Base-by-base conservation (phyloP, 2,329 filamentous ascomycete species). In the Ascochyta clinopodiicola region DNA sequence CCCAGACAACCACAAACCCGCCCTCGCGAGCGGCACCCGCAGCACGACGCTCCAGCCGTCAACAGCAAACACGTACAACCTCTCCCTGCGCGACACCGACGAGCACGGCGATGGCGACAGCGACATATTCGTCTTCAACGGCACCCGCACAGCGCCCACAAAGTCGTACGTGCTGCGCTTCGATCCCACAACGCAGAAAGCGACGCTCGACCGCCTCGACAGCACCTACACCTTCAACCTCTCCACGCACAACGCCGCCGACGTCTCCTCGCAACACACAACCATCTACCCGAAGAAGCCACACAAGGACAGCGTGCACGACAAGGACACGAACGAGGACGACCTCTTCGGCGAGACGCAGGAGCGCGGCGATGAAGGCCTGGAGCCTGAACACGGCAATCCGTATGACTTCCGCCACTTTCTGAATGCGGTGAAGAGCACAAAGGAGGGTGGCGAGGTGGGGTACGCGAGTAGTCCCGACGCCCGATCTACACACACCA, bases 221-320 rank as follows among this genome's bases (percentile, higher is more conserved):
- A 89, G 88, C n/a, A 87, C 88, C 35, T 89, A 96, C 76, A 88
- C 91, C 68, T 93, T 96, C 88, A 97, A 96, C 74, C 78, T 96
- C 83, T 51, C 86, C 86, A 13, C 90, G 89, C 2, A 84, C 43
- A 85, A 91, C 62, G 76, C 82, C 48, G 83, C 84, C 27, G 85
- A 83, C 66, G 80, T 96, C 36, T 82, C 85, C 43, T 82, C 86
- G 44, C 82, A 88, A 68, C 87, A 91, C 69, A 81, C 86, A 9
- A 90, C 91, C 57, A 81, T 95, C 80, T 77, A 68, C 44, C 70
- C 63, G 7, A 65, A 60, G 59, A 73, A 67, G 48, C 37, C 54
- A 57, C 51, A 52, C 54, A 69, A 63, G 44, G 61, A 64, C 34
- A 59, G 51, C 36, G 70, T 59, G 45, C 61, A 57, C 5, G 56